Conservation (phyloP, 805 yeast genomes). For the Lachancea fermentati region DNA sequence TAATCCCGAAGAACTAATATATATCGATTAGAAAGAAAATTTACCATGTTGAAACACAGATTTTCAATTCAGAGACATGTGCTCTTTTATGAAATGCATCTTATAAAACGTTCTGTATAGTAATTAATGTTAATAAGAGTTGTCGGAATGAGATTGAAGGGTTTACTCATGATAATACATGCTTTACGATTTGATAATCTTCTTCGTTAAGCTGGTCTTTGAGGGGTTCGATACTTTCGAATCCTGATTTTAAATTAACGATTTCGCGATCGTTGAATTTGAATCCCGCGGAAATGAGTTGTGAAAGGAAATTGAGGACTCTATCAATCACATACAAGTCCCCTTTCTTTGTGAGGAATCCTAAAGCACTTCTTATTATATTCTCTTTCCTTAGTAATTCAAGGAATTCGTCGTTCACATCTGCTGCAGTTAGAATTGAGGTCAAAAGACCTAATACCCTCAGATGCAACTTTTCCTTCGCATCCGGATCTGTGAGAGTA, state of each 20-base stretch:
- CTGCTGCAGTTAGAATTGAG: constrained; percentile 53
- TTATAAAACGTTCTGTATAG: constrained; percentile 32
- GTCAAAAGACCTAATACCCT: constrained; percentile 53
- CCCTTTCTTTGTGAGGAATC: constrained; percentile 22
- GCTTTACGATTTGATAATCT: constrained; percentile 46
- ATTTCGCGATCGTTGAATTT: constrained; percentile 43
- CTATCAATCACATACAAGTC: constrained; percentile 52
- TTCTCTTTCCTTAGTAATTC: constrained; percentile 34
- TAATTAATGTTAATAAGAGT: constrained; percentile 6
- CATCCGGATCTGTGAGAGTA: constrained; percentile 17
- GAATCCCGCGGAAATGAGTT: constrained; percentile 41
- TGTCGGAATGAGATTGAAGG: not conserved
- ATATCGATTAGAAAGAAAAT: constrained; percentile 3
- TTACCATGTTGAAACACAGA: not conserved
- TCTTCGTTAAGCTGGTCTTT: constrained; percentile 49
- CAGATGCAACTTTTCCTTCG: constrained; percentile 40
- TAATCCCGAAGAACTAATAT: constrained; percentile 41
- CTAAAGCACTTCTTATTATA: constrained; percentile 26
- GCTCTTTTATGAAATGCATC: constrained; percentile 31
- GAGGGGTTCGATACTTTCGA: constrained; percentile 36
- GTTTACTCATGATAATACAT: constrained; percentile 30
- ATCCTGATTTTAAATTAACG: constrained; percentile 32
- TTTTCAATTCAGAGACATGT: constrained; percentile 5
- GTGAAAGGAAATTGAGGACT: constrained; percentile 44
- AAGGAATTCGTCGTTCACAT: constrained; percentile 35